These are phyloP conservation scores for Ilyonectria destructans DNA, from an alignment of 2,329 filamentous ascomycete genomes.

Conservation along the genomic window DNA sequence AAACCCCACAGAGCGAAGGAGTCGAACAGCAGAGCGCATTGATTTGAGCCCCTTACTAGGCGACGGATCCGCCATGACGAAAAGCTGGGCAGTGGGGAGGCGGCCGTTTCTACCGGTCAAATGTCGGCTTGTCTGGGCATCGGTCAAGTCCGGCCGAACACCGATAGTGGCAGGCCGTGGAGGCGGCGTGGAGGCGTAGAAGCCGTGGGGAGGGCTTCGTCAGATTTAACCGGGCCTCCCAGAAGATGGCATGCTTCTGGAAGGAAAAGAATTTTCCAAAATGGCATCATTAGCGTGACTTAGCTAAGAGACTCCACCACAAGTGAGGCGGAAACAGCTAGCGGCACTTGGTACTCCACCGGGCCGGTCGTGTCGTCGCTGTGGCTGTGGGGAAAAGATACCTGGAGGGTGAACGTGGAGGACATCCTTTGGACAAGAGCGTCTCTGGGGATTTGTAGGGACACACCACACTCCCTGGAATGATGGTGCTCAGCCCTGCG, in stretches of 20 bases:
- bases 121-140: constrained; percentile 46
- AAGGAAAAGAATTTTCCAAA: constrained; percentile 49
- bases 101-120: constrained; percentile 45
- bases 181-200: constrained; percentile 38
- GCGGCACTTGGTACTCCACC: constrained; percentile 45
- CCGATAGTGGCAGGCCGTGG: constrained; percentile 34
- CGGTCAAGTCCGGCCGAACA: constrained; percentile 50
- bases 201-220: constrained; percentile 42
- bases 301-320: constrained; percentile 32
- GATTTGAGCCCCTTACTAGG: constrained; percentile 43
- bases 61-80: constrained; percentile 39
- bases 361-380: constrained; percentile 50
- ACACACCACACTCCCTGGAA: constrained; percentile 42
- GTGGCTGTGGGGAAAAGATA: constrained; percentile 53
- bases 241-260: constrained; percentile 51
- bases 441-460: constrained; percentile 48
- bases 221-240: constrained; percentile 39
- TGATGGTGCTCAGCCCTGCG: constrained; percentile 14
- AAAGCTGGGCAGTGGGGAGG: constrained; percentile 40
- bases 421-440: constrained; percentile 9
- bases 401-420: constrained; percentile 28
- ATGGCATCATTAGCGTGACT: constrained; percentile 44
- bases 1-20: constrained; percentile 43
- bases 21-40: constrained; percentile 30
- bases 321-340: constrained; percentile 39